Conservation (phyloP, 169 alveolate genomes). For the Prorocentrum cordatum region DNA sequence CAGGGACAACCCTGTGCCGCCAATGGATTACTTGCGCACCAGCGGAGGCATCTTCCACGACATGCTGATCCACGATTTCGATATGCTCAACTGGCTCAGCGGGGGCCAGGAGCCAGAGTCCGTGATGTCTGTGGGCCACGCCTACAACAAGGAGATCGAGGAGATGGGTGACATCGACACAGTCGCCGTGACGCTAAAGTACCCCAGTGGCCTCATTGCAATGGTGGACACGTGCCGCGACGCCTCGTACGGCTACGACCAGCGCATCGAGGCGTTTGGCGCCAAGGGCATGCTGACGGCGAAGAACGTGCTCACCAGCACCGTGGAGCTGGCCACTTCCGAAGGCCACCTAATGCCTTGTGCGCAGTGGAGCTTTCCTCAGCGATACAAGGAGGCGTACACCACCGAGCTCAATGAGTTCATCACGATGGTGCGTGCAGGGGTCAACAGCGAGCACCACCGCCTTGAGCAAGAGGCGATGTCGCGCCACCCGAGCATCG, state of each 20-base stretch:
- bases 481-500: slow-evolving; percentile 49
- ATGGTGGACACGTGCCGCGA: slow-evolving; percentile 68
- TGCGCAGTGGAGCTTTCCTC: too few species aligned
- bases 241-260: slow-evolving; percentile 46
- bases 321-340: too few species aligned
- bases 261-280: background rate
- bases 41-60: slow-evolving; percentile 68
- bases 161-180: slow-evolving; percentile 29
- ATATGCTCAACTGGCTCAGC: slow-evolving; percentile 51
- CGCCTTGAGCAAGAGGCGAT: slow-evolving; percentile 13
- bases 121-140: too few species aligned
- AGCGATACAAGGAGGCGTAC: too few species aligned
- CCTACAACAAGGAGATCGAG: slow-evolving; percentile 36
- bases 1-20: slow-evolving; percentile 62
- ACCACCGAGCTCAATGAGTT: too few species aligned
- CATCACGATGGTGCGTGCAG: too few species aligned
- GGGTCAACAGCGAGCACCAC: too few species aligned
- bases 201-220: slow-evolving; percentile 26
- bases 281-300: background rate
- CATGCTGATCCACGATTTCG: slow-evolving; percentile 66
- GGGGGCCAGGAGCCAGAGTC: too few species aligned
- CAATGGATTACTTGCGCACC: slow-evolving; percentile 52
- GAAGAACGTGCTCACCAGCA: too few species aligned
- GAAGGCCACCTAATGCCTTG: too few species aligned
- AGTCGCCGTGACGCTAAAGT: slow-evolving; percentile 48